Base-by-base conservation (phyloP, 2,329 filamentous ascomycete genomes). In the Ophiocordyceps robertsii region DNA sequence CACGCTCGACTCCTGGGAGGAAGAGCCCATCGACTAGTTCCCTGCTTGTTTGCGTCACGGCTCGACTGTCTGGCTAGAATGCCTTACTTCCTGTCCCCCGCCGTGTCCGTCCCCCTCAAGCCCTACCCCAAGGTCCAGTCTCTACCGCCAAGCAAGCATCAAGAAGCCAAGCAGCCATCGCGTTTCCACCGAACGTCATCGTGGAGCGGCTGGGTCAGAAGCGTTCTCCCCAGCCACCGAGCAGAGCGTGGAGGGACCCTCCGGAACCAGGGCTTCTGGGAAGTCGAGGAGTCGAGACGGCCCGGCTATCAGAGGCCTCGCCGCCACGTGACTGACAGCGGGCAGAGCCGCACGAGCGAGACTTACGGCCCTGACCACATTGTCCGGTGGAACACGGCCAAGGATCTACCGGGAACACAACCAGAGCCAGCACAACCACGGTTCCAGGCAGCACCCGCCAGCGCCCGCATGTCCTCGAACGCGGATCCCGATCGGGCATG, bases 211-310 rank as follows among this genome's bases (percentile, higher is more conserved):
- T 67, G 69, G 51, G 53, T 73, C 40, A 65, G 55, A 43, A 68
- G 55, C 41, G 58, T 75, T 3, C 56, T 72, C 10, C 72, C 72
- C 0, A 70, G 64, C 46, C 62, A 66, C 44, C 67, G 65, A 7
- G 61, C 68, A 1, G 73, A 76, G 47, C 64, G 65, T 29, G 70
- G 73, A 17, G 66, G 71, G 10, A 75, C 72, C 1, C 43, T 57
- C 36, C 66, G 69, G 33, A 43, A 48, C 21, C 50, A 51, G 6
- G 53, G 57, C 1, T 57, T 53, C 40, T 58, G 52, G 57, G 54
- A 57, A 29, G 41, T 45, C 16, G 32, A 48, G 42, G 51, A 53
- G 11, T 32, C 41, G 9, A 37, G 37, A 19, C 41, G 47, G 27
- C 16, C 33, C 9, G 32, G 14, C 5, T 13, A 19, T 7, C 21